phyloP scores from a whole-genome alignment of 164 flowering plant species.

The Magnolia kwangsiensis region DNA sequence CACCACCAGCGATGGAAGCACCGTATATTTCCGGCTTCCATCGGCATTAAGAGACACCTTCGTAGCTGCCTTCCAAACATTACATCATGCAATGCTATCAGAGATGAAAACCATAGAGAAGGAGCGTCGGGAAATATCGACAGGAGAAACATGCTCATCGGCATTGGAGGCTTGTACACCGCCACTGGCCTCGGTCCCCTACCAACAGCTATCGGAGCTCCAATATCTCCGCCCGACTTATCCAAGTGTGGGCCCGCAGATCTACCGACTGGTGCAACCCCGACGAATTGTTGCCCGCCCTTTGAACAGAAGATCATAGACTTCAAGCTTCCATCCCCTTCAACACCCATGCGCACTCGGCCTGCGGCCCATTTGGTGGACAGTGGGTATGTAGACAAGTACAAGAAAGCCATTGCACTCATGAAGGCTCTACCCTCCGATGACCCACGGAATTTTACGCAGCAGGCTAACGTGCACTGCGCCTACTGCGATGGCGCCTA shows the following conservation, averaged over 20 bases:
- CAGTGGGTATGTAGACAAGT: constrained; percentile 42
- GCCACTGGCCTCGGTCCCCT: neutral
- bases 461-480: constrained; percentile 39
- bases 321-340: constrained; percentile 27
- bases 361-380: constrained; percentile 45
- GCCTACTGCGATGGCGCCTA: constrained; percentile 43
- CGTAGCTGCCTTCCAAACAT: too few species aligned
- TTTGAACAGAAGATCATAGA: constrained; percentile 4
- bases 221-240: constrained; percentile 14
- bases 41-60: neutral
- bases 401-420: constrained; percentile 32
- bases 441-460: constrained; percentile 37
- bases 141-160: constrained; percentile 18
- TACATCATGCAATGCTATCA: neutral
- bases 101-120: neutral
- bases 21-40: neutral
- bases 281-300: constrained; percentile 23
- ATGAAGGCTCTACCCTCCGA: constrained; percentile 32
- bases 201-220: neutral
- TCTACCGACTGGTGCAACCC: constrained; percentile 14
- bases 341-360: constrained; percentile 30
- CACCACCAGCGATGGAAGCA: neutral
- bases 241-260: constrained; percentile 19
- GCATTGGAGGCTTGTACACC: constrained; percentile 15
- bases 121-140: neutral